These are phyloP conservation scores for Mycena metata DNA, from an alignment of 768 basidiomycete genomes.

Conservation along the genomic window DNA sequence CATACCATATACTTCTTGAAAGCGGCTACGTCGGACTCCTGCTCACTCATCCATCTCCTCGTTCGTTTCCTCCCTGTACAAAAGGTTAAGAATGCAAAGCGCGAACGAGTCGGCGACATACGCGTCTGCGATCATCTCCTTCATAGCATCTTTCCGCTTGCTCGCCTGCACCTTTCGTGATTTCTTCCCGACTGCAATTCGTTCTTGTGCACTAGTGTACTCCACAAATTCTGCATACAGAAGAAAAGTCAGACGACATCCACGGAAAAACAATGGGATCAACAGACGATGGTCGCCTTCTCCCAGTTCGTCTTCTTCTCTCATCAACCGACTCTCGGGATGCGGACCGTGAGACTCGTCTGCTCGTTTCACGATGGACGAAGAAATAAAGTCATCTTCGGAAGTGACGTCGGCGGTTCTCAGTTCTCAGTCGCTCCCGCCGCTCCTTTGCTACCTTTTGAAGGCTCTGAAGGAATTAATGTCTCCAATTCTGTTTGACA, in stretches of 20 bases:
- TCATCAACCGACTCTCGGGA: conserved; percentile 83
- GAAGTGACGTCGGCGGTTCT: conserved; percentile 60
- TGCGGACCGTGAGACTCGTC: conserved; percentile 79
- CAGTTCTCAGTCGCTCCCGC: conserved; percentile 77
- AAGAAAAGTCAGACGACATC: background rate
- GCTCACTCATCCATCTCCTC: conserved; percentile 88
- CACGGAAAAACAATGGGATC: background rate
- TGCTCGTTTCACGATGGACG: conserved; percentile 72
- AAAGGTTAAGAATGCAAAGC: conserved; percentile 1
- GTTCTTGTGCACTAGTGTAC: conserved; percentile 88
- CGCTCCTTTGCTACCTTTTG: conserved; percentile 78
- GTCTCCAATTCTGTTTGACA: conserved; percentile 51
- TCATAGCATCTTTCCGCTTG: conserved; percentile 77
- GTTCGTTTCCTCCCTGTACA: conserved; percentile 78
- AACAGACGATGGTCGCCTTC: conserved; percentile 86
- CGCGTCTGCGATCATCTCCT: conserved; percentile 88
- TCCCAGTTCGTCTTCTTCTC: conserved; percentile 91
- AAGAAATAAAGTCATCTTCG: conserved; percentile 82
- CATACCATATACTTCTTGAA: no score
- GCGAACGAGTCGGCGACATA: conserved; percentile 43
- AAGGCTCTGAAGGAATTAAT: conserved; percentile 77
- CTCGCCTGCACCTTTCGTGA: conserved; percentile 77
- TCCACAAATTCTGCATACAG: conserved; percentile 78
- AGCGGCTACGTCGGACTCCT: no score
- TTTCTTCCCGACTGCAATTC: conserved; percentile 89